Percentiles rank a stretch among this genome's conserved stretches.
phyloP scores from a whole-genome alignment of 306 rosid species.

The Vigna trinervia region DNA sequence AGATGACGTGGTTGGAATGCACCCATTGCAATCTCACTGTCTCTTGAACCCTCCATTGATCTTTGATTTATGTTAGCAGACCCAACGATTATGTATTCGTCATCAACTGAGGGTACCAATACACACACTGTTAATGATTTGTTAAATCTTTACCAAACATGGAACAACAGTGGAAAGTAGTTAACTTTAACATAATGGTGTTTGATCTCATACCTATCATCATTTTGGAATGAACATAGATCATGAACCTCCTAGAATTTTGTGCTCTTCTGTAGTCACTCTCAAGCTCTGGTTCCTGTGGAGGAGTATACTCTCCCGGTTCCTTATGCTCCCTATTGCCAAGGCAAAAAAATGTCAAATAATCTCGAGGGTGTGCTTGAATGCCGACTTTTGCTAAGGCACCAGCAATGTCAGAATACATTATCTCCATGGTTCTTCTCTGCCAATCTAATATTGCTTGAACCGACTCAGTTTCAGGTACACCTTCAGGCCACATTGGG shows the following conservation, averaged over 20 bases:
- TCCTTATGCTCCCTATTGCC: conserved; percentile 62
- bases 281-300: conserved; percentile 58
- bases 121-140: neutral
- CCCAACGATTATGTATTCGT: conserved; percentile 86
- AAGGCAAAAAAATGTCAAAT: conserved; percentile 82
- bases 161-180: neutral
- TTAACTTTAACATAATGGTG: neutral
- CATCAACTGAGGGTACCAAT: conserved; percentile 60
- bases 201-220: conserved; percentile 71
- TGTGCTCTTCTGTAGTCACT: conserved; percentile 70
- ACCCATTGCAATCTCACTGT: conserved; percentile 92
- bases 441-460: conserved; percentile 92
- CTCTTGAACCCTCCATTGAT: conserved; percentile 90
- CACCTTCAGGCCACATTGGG: conserved; percentile 95
- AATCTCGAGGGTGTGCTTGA: conserved; percentile 60
- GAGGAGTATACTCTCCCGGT: conserved; percentile 57
- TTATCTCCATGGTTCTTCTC: conserved; percentile 82
- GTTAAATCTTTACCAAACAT: neutral
- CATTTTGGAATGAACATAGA: conserved; percentile 92
- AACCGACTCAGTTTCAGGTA: conserved; percentile 78
- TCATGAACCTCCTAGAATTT: conserved; percentile 75
- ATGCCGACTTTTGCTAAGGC: conserved; percentile 57
- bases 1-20: conserved; percentile 73
- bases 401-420: conserved; percentile 69
- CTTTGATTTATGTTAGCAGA: conserved; percentile 88